Base-by-base conservation (phyloP, 2,329 filamentous ascomycete genomes). In the Cercospora brassicicola region DNA sequence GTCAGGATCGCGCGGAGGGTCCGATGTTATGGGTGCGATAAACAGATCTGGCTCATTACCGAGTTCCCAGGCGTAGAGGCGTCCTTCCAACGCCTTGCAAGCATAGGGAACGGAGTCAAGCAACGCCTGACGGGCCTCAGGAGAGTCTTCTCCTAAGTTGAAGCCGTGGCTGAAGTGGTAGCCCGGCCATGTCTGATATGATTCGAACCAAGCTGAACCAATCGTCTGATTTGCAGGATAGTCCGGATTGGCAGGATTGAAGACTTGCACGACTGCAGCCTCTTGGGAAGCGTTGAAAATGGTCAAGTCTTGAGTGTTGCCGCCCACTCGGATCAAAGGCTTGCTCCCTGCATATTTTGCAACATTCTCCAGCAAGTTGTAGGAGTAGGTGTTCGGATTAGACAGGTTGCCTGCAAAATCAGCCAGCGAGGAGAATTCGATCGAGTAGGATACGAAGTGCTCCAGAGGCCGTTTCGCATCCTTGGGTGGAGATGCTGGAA, bases 291-390 rank as follows among this genome's bases (percentile, higher is more conserved):
- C 78, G 69, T 89, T 83, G 76, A 87, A 90, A 51, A 89, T 80
- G 6, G 87, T 86, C 70, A 86, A 88, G 78, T 90, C 88, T 71
- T 90, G 88, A 0, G 88, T 89, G 72, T 89, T 90, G 15, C 88
- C 88, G 1, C 88, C 88, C 1, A 90, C 86, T 15, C 88, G 82
- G 65, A 90, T 85, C 71, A 86, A 82, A 2, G 88, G 88, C 69
- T 87, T 88, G 9, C 81, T 82, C 4, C 87, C 87, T 10, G 81
- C 81, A 5, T 88, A 74, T 18, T 81, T 75, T 1, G 81, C 84
- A 28, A 90, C 73, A 66, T 88, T 89, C 30, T 84, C 81, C 26
- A 90, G 77, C 7, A 90, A 80, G 59, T 86, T 88, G 67, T 88
- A 82, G 0, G 87, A 89, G 76, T 87, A 90, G 0, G 75, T 81